Conservation (phyloP, 2,329 filamentous ascomycete species). For the Cadophora sp. region DNA sequence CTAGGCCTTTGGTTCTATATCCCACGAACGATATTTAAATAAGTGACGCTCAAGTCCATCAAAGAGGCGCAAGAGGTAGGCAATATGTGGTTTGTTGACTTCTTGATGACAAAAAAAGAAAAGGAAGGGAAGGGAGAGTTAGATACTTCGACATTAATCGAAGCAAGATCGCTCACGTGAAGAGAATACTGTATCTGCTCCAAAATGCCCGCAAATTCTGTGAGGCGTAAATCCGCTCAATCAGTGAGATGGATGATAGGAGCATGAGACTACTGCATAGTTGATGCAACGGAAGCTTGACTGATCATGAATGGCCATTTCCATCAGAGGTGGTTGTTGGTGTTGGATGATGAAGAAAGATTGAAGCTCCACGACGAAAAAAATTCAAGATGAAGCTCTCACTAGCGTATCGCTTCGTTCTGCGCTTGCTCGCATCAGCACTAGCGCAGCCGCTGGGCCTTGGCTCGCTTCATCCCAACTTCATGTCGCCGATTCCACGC, state of each 20-base stretch:
- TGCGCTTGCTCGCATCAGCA: conserved; percentile 1
- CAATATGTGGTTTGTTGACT: conserved; percentile 48
- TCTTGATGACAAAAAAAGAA: background rate
- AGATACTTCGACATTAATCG: background rate
- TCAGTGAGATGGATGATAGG: background rate
- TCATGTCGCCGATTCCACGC: background rate
- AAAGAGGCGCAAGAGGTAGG: conserved; percentile 47
- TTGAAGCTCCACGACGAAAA: background rate
- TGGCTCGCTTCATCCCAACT: background rate
- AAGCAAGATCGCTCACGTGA: conserved; percentile 12
- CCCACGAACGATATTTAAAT: conserved; percentile 49
- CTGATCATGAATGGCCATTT: background rate
- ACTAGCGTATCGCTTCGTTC: conserved; percentile 10
- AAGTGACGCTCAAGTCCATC: conserved; percentile 48
- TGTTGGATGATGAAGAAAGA: background rate
- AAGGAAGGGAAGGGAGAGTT: conserved; percentile 5
- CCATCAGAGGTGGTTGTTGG: background rate
- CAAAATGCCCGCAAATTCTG: background rate
- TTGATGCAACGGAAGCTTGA: background rate
- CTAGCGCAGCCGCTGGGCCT: background rate
- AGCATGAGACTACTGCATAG: background rate
- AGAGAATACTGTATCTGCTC: background rate
- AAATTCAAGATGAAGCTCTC: conserved; percentile 17
- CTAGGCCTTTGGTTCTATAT: conserved; percentile 48
- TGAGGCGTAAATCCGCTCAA: no score